Evolutionary conservation across 495 filamentous ascomycete species (phyloP), one percentile per base, ranked within the genome.

Genomic region (Penicillium waksmanii): DNA sequence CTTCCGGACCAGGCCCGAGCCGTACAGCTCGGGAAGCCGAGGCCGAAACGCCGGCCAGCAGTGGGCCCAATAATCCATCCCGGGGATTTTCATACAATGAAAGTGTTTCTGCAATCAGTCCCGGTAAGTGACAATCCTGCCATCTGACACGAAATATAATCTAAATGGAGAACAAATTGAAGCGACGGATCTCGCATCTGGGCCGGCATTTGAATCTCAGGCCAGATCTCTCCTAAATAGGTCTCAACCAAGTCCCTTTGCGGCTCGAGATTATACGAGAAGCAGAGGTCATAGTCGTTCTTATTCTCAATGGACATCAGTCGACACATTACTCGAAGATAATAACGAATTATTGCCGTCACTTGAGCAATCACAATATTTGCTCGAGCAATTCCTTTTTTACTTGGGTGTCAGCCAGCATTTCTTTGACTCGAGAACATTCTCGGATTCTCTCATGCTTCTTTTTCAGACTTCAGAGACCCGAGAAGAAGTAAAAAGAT

Each of bases 141-240:
- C 15, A 38, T n/a, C 1, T 38, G 12, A 38, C 0, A 38, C 36
- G 36, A 38, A 9, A 31, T 31, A 31, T 31, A 7, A 1, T 31
- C 27, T 31, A 31, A 31, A 31, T 31, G 27, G 27, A 31, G 27
- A 31, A 31, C 0, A 31, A 31, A 0, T 31, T 31, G 27, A 31
- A 65, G 62, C 62, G 38, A 65, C 66, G 21, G 62, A 68, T 34
- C 44, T 65, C n/a, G 57, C 66, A 33, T 65, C 66, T 0, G 62
- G 66, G 1, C 66, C 66, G 23, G 62, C 66, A 50, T 68, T 68
- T n/a, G 66, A 65, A 53, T 60, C 66, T 42, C 66, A 68, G 48
- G 66, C 62, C 3, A 60, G 46, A 53, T 68, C 62, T 13, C 51
- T 68, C 13, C 60, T 68, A 8, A 49, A 65, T 34, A 53, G 38